A percentile compares a stretch with the other conserved stretches of the same genome.
These are phyloP conservation scores for Protomyces lactucae-debilis DNA, from an alignment of 1,139 yeast species.

Conservation along the genomic window DNA sequence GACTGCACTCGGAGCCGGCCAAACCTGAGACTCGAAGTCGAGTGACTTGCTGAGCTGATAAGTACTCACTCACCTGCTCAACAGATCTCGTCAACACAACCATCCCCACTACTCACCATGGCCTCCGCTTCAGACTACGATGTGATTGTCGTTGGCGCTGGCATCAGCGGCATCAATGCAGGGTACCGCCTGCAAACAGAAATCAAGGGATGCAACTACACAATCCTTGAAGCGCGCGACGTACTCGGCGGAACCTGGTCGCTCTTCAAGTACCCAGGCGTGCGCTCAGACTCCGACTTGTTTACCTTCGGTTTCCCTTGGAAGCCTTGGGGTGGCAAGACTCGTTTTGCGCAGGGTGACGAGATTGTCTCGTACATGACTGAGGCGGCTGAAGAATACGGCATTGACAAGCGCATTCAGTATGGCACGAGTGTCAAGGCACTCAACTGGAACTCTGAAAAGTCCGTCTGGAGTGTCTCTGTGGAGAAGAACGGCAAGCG, in stretches of 20 bases:
- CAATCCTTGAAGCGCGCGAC: constrained; percentile 43
- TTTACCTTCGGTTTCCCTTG: constrained; percentile 47
- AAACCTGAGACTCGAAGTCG: too few species aligned
- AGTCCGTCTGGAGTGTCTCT: constrained; percentile 41
- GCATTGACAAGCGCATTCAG: constrained; percentile 41
- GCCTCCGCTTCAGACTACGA: constrained; percentile 37
- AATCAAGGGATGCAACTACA: constrained; percentile 38
- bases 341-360: constrained; percentile 46
- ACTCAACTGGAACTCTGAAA: constrained; percentile 39
- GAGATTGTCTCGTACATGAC: constrained; percentile 44
- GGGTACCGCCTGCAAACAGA: constrained; percentile 45
- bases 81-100: too few species aligned
- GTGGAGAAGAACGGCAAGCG: constrained; percentile 36
- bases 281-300: constrained; percentile 32
- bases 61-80: too few species aligned
- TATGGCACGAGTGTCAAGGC: constrained; percentile 34
- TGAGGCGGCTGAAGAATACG: constrained; percentile 40
- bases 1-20: too few species aligned
- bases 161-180: constrained; percentile 45
- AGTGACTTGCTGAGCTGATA: too few species aligned
- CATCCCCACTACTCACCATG: too few species aligned
- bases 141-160: constrained; percentile 47
- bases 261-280: constrained; percentile 41
- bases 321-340: constrained; percentile 44
- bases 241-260: constrained; percentile 48